phyloP scores from a whole-genome alignment of 345 rosid genomes.

The Euphorbia lathyris region DNA sequence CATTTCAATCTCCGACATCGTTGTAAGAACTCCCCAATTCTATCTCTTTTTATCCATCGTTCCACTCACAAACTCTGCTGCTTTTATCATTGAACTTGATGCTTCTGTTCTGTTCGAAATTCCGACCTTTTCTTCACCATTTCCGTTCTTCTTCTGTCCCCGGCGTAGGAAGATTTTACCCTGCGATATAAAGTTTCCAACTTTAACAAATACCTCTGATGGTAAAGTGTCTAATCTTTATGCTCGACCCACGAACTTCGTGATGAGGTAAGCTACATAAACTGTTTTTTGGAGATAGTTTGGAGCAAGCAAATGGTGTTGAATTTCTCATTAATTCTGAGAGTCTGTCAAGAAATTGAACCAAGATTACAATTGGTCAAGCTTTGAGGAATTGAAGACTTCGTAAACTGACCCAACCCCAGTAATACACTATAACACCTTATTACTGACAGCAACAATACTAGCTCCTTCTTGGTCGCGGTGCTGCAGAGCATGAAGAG shows the following conservation, averaged over 20 bases:
- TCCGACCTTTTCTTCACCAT: neutral
- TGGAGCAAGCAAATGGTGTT: slow-evolving; percentile 44
- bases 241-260: slow-evolving; percentile 35
- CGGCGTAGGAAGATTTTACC: slow-evolving; percentile 29
- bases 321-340: slow-evolving; percentile 38
- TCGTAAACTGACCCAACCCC: slow-evolving; percentile 96
- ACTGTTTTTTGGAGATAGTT: slow-evolving; percentile 37
- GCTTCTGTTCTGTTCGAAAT: slow-evolving; percentile 19
- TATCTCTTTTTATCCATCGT: slow-evolving; percentile 50
- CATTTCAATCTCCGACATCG: slow-evolving; percentile 26
- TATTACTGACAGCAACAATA: slow-evolving; percentile 70
- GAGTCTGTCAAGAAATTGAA: slow-evolving; percentile 27
- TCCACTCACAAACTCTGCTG: slow-evolving; percentile 12
- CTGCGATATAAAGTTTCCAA: slow-evolving; percentile 14
- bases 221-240: slow-evolving; percentile 45
- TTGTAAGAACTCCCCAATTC: slow-evolving; percentile 46
- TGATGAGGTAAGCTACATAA: slow-evolving; percentile 41
- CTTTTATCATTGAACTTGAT: slow-evolving; percentile 3
- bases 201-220: slow-evolving; percentile 33
- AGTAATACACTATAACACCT: slow-evolving; percentile 74
- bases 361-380: slow-evolving; percentile 71
- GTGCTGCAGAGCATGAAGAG: slow-evolving; percentile 92
- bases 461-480: slow-evolving; percentile 99
- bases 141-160: slow-evolving; percentile 24
- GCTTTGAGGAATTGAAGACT: slow-evolving; percentile 81